A percentile compares a stretch with the other conserved stretches of the same genome.
phyloP scores from a whole-genome alignment of 1,284 basidiomycete species.

The Ganoderma leucocontextum region DNA sequence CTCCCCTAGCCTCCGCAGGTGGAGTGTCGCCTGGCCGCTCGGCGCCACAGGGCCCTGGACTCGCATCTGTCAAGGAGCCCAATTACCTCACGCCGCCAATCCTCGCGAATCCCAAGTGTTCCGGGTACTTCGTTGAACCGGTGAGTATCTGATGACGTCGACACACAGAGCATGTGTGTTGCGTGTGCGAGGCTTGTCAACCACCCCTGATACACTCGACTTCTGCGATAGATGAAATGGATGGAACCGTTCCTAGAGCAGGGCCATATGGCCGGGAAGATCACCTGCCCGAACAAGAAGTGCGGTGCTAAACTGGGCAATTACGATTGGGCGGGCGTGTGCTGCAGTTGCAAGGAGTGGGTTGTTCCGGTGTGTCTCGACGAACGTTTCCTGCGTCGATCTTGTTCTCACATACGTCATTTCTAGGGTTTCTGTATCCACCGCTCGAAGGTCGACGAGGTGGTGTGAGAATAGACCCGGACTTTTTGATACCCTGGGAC shows the following conservation, averaged over 20 bases:
- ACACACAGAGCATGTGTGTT: background rate
- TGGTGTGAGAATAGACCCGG: conserved; percentile 47
- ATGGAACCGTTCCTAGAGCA: conserved; percentile 85
- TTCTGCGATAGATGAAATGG: conserved; percentile 81
- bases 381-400: background rate
- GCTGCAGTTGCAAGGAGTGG: conserved; percentile 93
- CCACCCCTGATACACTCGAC: background rate
- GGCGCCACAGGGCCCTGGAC: conserved; percentile 20
- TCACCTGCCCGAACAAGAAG: conserved; percentile 90
- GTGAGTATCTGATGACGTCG: conserved; percentile 54
- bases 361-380: conserved; percentile 77
- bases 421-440: conserved; percentile 88
- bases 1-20: conserved; percentile 36
- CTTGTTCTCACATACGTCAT: background rate
- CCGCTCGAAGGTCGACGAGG: conserved; percentile 90
- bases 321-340: conserved; percentile 96
- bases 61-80: conserved; percentile 20
- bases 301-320: conserved; percentile 93
- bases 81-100: conserved; percentile 59
- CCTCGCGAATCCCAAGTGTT: conserved; percentile 81
- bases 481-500: background rate
- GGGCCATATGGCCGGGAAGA: conserved; percentile 87
- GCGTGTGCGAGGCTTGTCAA: background rate
- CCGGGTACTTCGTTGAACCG: conserved; percentile 96
- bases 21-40: conserved; percentile 28